Evolutionary conservation across 306 rosid genomes (phyloP), one percentile per base, ranked within the genome.

Genomic region (Castanea crenata): DNA sequence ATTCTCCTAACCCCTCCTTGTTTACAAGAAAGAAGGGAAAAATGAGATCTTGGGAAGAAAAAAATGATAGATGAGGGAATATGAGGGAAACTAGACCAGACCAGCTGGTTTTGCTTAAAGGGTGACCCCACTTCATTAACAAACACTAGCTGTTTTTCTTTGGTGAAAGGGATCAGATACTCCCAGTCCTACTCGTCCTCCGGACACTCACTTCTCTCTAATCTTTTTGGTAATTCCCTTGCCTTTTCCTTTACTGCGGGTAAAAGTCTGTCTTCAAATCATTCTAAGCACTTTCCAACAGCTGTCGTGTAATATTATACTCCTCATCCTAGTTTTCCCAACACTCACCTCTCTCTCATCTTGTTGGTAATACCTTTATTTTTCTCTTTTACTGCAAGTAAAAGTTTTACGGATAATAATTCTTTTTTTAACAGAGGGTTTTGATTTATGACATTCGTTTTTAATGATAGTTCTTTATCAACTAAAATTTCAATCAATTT

Each of bases 41-140:
- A 79, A 77, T 74, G 83, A 92, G 97, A 94, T 94, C 93, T 92
- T 84, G 91, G 46, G 83, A 75, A 63, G 83, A 78, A 76, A 65
- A 81, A 71, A 76, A 74, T 63, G 76, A 75, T 74, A 77, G 87
- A 64, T 69, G 63, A n/a, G 76, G 73, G 81, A 83, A 44, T 10
- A 76, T 58, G 84, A 51, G 49, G 52, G 74, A 78, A 58, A 20
- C 35, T 8, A 41, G 12, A 41, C 46, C 46, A 63, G 63, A 82
- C 85, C 91, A 89, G 89, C 96, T 93, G 88, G 84, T 84, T 76
- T 73, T 78, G 89, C 82, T 79, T 25, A 87, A 73, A 61, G 21
- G 21, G 63, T 81, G 89, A 72, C 83, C 85, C 91, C 74, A 82
- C 88, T 76, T 70, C 78, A 71, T 75, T 70, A 74, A 82, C 78